Percentiles rank a stretch among this genome's conserved stretches.
Conservation (phyloP, 2,329 filamentous ascomycete species). For the Penicillium palitans region DNA sequence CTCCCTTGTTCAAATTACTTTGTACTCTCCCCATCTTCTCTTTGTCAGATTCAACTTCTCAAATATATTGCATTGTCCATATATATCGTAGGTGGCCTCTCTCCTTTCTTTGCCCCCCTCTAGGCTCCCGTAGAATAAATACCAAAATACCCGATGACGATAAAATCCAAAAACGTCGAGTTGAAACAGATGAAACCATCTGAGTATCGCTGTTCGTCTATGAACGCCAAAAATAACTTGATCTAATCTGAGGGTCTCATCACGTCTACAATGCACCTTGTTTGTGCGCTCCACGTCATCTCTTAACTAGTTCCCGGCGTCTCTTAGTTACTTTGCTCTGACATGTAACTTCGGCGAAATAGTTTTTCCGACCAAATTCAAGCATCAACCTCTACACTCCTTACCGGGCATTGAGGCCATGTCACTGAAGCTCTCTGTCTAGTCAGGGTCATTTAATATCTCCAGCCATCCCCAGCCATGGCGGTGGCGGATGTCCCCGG, state of each 20-base stretch:
- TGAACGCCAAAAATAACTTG: conserved; percentile 54
- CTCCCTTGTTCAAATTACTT: neutral
- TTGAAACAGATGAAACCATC: conserved; percentile 32
- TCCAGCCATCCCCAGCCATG: conserved; percentile 30
- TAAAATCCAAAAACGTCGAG: conserved; percentile 21
- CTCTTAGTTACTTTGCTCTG: neutral
- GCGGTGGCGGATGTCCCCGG: conserved; percentile 42
- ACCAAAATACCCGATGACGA: conserved; percentile 39
- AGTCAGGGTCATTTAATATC: conserved; percentile 1
- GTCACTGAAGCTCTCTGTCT: neutral
- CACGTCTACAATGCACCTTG: neutral
- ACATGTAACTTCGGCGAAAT: conserved; percentile 19
- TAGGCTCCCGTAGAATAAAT: neutral
- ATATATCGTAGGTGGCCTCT: neutral
- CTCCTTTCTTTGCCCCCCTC: neutral
- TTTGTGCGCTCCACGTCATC: conserved; percentile 1
- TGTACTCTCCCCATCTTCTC: neutral
- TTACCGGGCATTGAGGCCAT: neutral
- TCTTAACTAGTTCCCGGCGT: neutral
- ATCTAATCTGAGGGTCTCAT: conserved; percentile 58
- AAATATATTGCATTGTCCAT: neutral
- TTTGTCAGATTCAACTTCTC: conserved; percentile 4
- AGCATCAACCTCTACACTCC: conserved; percentile 9
- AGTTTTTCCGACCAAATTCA: conserved; percentile 23
- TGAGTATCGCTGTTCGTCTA: conserved; percentile 40